Percentiles rank a stretch among this genome's conserved stretches.
phyloP scores from a whole-genome alignment of 352 stramenopile species.

The Phytophthora brassicae region DNA sequence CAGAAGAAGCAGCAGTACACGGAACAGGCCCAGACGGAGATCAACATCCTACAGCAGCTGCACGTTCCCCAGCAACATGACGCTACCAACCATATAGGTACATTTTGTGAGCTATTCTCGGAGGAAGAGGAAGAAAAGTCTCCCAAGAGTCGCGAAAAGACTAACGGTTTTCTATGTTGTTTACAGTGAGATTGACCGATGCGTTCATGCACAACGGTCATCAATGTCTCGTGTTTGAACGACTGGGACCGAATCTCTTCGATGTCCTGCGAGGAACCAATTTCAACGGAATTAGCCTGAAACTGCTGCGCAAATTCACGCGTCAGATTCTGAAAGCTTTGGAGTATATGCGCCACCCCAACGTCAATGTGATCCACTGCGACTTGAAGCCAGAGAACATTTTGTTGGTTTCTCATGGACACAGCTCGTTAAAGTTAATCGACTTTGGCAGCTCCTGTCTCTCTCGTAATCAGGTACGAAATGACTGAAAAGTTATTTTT shows the following conservation, averaged over 20 bases:
- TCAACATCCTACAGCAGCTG: constrained; percentile 93
- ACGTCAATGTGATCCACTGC: constrained; percentile 98
- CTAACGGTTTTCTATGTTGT: constrained; percentile 21
- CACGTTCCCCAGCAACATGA: constrained; percentile 53
- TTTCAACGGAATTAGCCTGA: constrained; percentile 91
- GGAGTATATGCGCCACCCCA: constrained; percentile 85
- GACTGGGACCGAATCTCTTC: constrained; percentile 96
- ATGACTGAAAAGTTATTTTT: neutral
- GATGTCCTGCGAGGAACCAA: constrained; percentile 95
- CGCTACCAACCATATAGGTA: constrained; percentile 93
- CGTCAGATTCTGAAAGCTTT: constrained; percentile 93
- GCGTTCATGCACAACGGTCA: constrained; percentile 96
- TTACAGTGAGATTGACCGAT: constrained; percentile 90
- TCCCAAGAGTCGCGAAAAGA: constrained; percentile 17
- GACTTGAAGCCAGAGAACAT: constrained; percentile 99
- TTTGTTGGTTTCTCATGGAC: constrained; percentile 91
- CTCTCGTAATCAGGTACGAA: constrained; percentile 83
- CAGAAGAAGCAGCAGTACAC: constrained; percentile 98
- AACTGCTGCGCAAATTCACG: constrained; percentile 95
- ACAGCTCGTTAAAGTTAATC: constrained; percentile 98
- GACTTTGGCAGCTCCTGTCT: constrained; percentile 99
- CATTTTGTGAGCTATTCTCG: constrained; percentile 33
- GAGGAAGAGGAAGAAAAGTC: too few species aligned
- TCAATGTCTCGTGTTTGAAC: constrained; percentile 98
- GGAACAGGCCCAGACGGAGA: constrained; percentile 97